phyloP scores from a whole-genome alignment of 108 stramenopile species.

The Halocafeteria seosinensis region DNA sequence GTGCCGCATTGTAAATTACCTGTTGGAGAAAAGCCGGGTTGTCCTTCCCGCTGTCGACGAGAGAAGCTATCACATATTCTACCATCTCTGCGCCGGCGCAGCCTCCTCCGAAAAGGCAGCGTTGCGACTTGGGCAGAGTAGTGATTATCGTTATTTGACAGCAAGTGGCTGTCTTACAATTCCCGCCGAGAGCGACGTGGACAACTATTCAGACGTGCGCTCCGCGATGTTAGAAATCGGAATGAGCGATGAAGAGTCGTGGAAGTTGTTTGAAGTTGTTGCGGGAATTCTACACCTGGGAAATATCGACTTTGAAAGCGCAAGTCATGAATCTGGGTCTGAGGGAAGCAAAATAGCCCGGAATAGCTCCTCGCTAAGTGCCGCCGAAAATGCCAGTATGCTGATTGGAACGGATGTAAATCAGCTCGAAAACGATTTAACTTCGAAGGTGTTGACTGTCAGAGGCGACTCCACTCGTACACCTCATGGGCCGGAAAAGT shows the following conservation, averaged over 20 bases:
- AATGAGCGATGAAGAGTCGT: constrained; percentile 36
- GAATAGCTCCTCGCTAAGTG: background rate
- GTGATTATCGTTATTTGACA: constrained; percentile 20
- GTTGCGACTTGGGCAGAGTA: constrained; percentile 8
- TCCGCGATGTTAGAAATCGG: constrained; percentile 3
- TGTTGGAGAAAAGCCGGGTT: constrained; percentile 48
- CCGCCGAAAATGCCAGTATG: constrained; percentile 28
- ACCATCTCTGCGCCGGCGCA: constrained; percentile 20
- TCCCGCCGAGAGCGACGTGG: constrained; percentile 15
- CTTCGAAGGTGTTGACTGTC: constrained; percentile 44
- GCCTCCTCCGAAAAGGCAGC: background rate
- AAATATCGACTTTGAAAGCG: constrained; percentile 56
- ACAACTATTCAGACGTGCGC: background rate
- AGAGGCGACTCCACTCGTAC: constrained; percentile 12
- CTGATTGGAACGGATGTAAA: constrained; percentile 58
- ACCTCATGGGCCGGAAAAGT: constrained; percentile 55
- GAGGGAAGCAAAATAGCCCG: background rate
- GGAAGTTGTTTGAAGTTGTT: constrained; percentile 46
- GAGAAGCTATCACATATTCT: constrained; percentile 50
- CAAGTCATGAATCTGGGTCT: background rate
- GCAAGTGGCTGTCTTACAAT: constrained; percentile 3
- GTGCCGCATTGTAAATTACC: constrained; percentile 28
- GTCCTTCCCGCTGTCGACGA: constrained; percentile 25
- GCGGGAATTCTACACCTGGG: constrained; percentile 76
- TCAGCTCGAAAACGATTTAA: constrained; percentile 53